Base-by-base conservation (phyloP, 805 yeast genomes). In the Lipomyces sp. region DNA sequence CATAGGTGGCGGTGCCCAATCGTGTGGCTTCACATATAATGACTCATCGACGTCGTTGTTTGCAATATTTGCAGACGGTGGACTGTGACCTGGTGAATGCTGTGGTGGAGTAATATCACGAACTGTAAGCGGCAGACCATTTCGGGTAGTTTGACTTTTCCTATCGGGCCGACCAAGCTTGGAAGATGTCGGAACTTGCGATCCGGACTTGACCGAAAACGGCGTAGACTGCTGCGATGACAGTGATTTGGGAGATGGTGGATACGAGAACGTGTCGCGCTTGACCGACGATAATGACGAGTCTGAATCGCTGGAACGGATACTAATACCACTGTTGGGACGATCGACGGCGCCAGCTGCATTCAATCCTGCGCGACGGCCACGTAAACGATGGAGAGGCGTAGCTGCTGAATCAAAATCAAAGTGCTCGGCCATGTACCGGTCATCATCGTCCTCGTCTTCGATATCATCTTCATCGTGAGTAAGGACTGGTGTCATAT, bases 181-280 rank as follows among this genome's bases (percentile, higher is more conserved):
- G 34, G 54, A 51, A 13, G 54, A 24, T 11, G 54, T 15, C 32
- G 30, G 30, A 42, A 42, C 48, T 42, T 42, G 48, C 33, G 54
- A 32, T 24, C n/a, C 33, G 10, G 30, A 29, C 35, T 51, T 51
- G 30, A 51, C 10, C 30, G 54, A 51, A n/a, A 42, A n/a, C 8
- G 62, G 53, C 11, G 62, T 45, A 6, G 69, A 63, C 7, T 57
- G 64, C 10, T 63, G 66, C 35, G 69, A 65, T 7, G 69, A 62
- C n/a, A 65, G 35, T 5, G 69, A 66, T 39, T 66, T 66, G 15
- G 69, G 66, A 15, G 69, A 66, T 8, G 69, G 64, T 10, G 69
- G 66, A 45, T 63, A 66, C 11, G 65, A 61, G 24, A 62, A 66
- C 24, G 61, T 59, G 37, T 56, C 62, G 37, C 54, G 56, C 45